Evolutionary conservation across 768 basidiomycete species (phyloP).

Genomic region (Psilocybe tampanensis): DNA sequence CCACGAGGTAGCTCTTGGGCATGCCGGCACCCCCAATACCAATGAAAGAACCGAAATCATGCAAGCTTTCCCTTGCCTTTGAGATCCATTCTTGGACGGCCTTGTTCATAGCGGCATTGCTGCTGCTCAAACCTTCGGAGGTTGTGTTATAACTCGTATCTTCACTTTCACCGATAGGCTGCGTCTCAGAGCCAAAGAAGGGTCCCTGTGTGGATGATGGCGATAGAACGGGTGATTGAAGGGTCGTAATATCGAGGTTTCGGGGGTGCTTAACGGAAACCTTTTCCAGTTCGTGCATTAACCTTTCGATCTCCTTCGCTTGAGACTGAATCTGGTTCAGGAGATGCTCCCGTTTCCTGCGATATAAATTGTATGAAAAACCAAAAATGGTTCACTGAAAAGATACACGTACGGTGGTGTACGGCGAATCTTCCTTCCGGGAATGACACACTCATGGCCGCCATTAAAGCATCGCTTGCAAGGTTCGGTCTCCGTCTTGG

Average conservation of each 20-base stretch:
- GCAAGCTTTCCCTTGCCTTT: slow-evolving; percentile 68
- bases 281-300: slow-evolving; percentile 69
- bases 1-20: slow-evolving; percentile 52
- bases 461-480: slow-evolving; percentile 77
- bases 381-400: background rate
- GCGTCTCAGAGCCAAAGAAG: slow-evolving; percentile 28
- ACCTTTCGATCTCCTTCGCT: slow-evolving; percentile 67
- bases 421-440: slow-evolving; percentile 82
- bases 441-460: slow-evolving; percentile 74
- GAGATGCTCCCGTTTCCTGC: slow-evolving; percentile 80
- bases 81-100: slow-evolving; percentile 79
- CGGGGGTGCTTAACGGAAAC: slow-evolving; percentile 14
- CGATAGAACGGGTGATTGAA: slow-evolving; percentile 41
- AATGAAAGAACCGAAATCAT: slow-evolving; percentile 69
- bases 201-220: slow-evolving; percentile 32
- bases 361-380: background rate
- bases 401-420: slow-evolving; percentile 66
- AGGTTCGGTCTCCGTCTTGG: slow-evolving; percentile 68
- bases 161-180: slow-evolving; percentile 18
- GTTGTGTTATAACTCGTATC: slow-evolving; percentile 5
- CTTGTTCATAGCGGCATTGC: slow-evolving; percentile 46
- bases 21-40: slow-evolving; percentile 59
- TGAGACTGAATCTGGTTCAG: slow-evolving; percentile 76
- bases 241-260: slow-evolving; percentile 21
- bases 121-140: slow-evolving; percentile 15